Percentiles rank a stretch among this genome's conserved stretches.
Evolutionary conservation across 1,139 yeast species (phyloP).

Genomic region (Kodamaea sp.): DNA sequence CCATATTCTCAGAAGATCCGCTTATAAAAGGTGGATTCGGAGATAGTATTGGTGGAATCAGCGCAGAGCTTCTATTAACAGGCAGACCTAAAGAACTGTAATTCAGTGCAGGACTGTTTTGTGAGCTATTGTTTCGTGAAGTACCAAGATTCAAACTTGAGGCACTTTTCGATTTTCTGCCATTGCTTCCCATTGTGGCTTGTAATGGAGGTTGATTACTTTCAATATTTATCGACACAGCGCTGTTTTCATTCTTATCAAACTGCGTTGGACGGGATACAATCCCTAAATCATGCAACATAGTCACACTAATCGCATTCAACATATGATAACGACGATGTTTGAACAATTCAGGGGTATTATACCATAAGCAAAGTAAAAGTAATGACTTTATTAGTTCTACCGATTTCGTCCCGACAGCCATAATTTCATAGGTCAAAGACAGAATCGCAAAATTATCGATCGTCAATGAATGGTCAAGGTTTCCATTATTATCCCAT

Average conservation of each 20-base stretch:
- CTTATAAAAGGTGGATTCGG: no score
- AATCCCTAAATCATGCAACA: slow-evolving; percentile 75
- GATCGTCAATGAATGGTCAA: slow-evolving; percentile 34
- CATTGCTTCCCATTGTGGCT: slow-evolving; percentile 9
- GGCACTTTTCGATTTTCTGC: slow-evolving; percentile 1
- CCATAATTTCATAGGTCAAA: slow-evolving; percentile 59
- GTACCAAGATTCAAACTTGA: no score
- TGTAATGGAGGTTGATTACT: no score
- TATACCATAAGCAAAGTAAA: slow-evolving; percentile 72
- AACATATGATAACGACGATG: slow-evolving; percentile 74
- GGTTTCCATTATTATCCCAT: slow-evolving; percentile 27
- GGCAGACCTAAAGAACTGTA: no score
- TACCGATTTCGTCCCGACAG: slow-evolving; percentile 67
- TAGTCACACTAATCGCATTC: slow-evolving; percentile 60
- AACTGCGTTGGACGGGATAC: slow-evolving; percentile 45
- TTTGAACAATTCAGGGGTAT: slow-evolving; percentile 76
- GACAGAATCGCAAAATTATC: slow-evolving; percentile 59
- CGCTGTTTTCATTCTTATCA: slow-evolving; percentile 31
- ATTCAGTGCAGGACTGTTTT: not conserved
- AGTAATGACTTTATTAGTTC: slow-evolving; percentile 64
- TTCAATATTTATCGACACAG: no score
- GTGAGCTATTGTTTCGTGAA: not conserved
- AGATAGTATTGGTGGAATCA: no score
- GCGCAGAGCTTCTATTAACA: no score
- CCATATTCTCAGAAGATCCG: no score